phyloP scores from a whole-genome alignment of 2,329 filamentous ascomycete genomes.

The Helotiales sp. region DNA sequence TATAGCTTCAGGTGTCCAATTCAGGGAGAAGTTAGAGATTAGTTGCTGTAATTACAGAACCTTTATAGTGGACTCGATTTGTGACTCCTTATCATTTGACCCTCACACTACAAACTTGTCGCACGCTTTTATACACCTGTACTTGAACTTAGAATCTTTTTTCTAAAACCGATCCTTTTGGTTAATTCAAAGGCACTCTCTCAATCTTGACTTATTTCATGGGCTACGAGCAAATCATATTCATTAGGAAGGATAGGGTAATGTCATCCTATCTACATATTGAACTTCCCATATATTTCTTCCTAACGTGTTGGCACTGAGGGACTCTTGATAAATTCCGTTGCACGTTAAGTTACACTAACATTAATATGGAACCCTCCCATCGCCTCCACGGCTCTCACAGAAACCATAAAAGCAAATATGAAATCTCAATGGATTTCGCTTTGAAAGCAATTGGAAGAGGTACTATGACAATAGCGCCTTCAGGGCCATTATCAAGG shows the following conservation, averaged over 20 bases:
- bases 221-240: background rate
- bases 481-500: conserved; percentile 38
- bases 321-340: background rate
- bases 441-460: background rate
- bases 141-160: background rate
- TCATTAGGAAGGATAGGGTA: background rate
- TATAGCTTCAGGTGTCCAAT: background rate
- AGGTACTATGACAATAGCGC: conserved; percentile 35
- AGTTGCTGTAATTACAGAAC: background rate
- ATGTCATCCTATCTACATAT: background rate
- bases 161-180: background rate
- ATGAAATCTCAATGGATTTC: background rate
- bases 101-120: background rate
- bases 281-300: background rate
- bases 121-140: background rate
- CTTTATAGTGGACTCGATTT: background rate
- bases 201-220: background rate
- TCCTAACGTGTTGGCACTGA: background rate
- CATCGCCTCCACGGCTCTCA: background rate
- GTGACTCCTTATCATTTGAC: background rate
- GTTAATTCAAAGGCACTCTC: background rate
- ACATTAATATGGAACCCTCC: background rate
- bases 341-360: background rate
- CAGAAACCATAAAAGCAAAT: background rate
- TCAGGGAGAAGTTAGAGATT: background rate